Percentiles rank a stretch among this genome's conserved stretches.
Evolutionary conservation across 2,329 filamentous ascomycete species (phyloP).

Genomic region (Penicillium sp.): DNA sequence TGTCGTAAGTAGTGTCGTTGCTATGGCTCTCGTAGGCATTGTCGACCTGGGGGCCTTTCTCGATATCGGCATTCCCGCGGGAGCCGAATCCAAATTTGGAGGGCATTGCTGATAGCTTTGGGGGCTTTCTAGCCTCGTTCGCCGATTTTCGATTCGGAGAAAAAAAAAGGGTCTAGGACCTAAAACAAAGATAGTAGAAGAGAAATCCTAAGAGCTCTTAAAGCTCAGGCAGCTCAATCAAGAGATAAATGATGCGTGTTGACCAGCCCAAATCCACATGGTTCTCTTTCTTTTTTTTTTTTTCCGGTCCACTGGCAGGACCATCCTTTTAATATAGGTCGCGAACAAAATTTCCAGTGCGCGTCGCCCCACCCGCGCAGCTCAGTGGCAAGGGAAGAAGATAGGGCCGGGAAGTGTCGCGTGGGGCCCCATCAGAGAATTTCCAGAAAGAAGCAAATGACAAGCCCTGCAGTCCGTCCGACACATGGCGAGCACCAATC

Average conservation of each 20-base stretch:
- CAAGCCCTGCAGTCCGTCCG: conserved; percentile 11
- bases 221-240: conserved; percentile 20
- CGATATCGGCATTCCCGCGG: conserved; percentile 29
- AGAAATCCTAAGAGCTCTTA: conserved; percentile 17
- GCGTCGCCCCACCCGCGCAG: conserved; percentile 19
- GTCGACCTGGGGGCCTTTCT: conserved; percentile 35
- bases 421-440: conserved; percentile 15
- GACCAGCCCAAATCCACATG: conserved; percentile 18
- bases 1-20: conserved; percentile 12
- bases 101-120: conserved; percentile 10
- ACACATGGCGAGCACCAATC: not conserved
- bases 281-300: conserved; percentile 22
- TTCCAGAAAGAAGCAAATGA: conserved; percentile 25
- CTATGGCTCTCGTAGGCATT: conserved; percentile 35
- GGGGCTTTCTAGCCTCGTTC: not conserved
- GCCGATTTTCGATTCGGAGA: not conserved
- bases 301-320: conserved; percentile 17
- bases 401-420: conserved; percentile 16
- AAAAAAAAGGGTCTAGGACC: not conserved
- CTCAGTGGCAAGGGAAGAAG: conserved; percentile 14
- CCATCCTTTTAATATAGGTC: conserved; percentile 19
- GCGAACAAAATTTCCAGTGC: conserved; percentile 14
- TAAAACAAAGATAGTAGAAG: not conserved
- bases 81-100: conserved; percentile 20
- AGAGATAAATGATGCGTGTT: conserved; percentile 6